Percentiles rank a stretch among this genome's conserved stretches.
Evolutionary conservation across 2,329 filamentous ascomycete genomes (phyloP).

Genomic region (Clathrospora elynae): DNA sequence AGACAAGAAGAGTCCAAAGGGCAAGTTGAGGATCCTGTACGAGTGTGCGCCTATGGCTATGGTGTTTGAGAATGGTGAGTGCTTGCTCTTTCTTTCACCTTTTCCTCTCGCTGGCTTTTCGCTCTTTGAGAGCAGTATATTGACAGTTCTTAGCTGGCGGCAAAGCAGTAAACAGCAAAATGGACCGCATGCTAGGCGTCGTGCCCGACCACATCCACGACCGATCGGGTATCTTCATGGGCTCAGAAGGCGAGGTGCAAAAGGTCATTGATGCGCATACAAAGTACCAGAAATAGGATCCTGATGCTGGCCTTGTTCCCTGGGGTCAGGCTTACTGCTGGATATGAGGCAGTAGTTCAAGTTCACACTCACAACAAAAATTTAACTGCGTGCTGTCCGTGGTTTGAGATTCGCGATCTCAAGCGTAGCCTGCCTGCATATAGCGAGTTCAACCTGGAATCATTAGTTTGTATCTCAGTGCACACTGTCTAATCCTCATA

Average conservation of each 20-base stretch:
- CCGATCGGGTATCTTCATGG: conserved; percentile 92
- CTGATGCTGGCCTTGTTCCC: too few species aligned
- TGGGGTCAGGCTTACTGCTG: too few species aligned
- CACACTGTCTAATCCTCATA: too few species aligned
- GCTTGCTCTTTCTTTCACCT: neutral
- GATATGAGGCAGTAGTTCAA: too few species aligned
- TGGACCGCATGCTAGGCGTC: conserved; percentile 87
- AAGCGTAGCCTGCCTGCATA: too few species aligned
- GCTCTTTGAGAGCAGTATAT: neutral
- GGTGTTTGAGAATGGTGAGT: conserved; percentile 95
- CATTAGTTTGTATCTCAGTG: too few species aligned
- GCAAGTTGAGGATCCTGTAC: conserved; percentile 95
- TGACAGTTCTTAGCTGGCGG: conserved; percentile 94
- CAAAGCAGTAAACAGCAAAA: conserved; percentile 87
- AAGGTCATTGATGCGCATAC: conserved; percentile 88
- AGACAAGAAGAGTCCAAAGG: conserved; percentile 98
- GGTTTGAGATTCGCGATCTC: too few species aligned
- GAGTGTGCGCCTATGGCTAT: conserved; percentile 99
- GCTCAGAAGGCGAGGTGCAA: conserved; percentile 91
- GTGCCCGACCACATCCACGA: conserved; percentile 94
- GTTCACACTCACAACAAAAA: too few species aligned
- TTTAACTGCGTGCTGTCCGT: too few species aligned
- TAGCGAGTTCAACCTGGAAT: too few species aligned
- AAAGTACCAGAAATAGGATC: conserved; percentile 53
- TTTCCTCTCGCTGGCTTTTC: neutral